A percentile compares a stretch with the other conserved stretches of the same genome.
phyloP scores from a whole-genome alignment of 345 rosid genomes.

The Sonneratia caseolaris region DNA sequence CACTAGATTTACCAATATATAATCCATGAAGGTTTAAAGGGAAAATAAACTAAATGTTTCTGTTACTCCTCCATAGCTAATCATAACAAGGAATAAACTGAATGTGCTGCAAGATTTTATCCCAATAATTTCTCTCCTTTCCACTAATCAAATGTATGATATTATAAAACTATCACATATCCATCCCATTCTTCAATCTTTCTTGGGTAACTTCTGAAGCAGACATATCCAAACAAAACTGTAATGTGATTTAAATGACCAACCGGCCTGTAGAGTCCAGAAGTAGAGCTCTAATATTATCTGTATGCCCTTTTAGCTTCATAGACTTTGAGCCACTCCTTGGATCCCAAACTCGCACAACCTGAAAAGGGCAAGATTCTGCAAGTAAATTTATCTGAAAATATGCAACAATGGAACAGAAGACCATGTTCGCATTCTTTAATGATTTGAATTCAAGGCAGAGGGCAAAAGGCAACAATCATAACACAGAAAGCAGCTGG shows the following conservation, averaged over 20 bases:
- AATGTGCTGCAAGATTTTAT: neutral
- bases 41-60: neutral
- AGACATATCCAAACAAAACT: neutral
- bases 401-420: neutral
- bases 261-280: conserved; percentile 93
- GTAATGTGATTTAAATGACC: conserved; percentile 15
- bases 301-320: conserved; percentile 96
- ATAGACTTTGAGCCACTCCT: conserved; percentile 89
- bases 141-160: neutral
- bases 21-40: neutral
- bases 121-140: neutral
- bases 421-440: neutral
- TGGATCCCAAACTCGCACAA: conserved; percentile 99
- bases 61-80: neutral
- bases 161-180: neutral
- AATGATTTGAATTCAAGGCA: neutral
- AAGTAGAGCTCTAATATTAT: conserved; percentile 87
- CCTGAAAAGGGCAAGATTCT: conserved; percentile 35
- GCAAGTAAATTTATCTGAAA: neutral
- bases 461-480: neutral
- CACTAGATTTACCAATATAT: conserved; percentile 3
- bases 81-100: neutral
- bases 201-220: neutral
- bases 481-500: neutral
- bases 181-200: neutral